Base-by-base conservation (phyloP, 805 yeast genomes). In the Saturnispora sanitii region DNA sequence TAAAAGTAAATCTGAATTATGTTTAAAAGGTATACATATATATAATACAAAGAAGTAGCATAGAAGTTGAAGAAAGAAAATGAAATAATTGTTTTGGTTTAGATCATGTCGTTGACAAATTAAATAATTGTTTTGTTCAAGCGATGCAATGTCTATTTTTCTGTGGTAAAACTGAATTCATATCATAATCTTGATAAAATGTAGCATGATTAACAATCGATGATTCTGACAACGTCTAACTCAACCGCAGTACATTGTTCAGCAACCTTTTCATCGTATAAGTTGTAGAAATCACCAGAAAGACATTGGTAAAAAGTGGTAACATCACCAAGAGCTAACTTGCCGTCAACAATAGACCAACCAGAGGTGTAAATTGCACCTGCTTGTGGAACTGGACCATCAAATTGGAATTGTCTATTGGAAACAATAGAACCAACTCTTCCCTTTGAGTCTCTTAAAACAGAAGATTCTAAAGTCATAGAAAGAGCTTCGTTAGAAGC, bases 301-400 rank as follows among this genome's bases (percentile, higher is more conserved):
- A 72, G 56, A 67, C 90, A 82, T 65, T 79, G 81, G 72, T 73
- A 81, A 70, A 81, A 81, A 41, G 70, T 67, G 46, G 75, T 75
- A 37, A 62, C 56, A 52, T 64, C 62, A 62, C 85, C 87, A 46
- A 80, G 61, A 26, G 84, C 84, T 54, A 80, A 71, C 61, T 74
- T 75, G 17, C 70, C 79, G 48, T 71, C 72, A 38, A 73, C 65
- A 45, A 75, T 66, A 38, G 76, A 67, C 81, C 79, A 74, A 45
- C 81, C 80, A 35, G 71, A 73, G 48, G 82, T 79, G 54, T 70
- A 73, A 51, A 77, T 71, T 44, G 82, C 70, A 62, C 82, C 83
- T 26, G 82, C 84, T 69, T 81, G 90, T 56, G 88, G 87, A 65
- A 83, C 80, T 44, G 83, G 83, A 57, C 84, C 84, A 57, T 79